Base-by-base conservation (phyloP, 2,329 filamentous ascomycete genomes). In the Beauveria pseudobassiana region DNA sequence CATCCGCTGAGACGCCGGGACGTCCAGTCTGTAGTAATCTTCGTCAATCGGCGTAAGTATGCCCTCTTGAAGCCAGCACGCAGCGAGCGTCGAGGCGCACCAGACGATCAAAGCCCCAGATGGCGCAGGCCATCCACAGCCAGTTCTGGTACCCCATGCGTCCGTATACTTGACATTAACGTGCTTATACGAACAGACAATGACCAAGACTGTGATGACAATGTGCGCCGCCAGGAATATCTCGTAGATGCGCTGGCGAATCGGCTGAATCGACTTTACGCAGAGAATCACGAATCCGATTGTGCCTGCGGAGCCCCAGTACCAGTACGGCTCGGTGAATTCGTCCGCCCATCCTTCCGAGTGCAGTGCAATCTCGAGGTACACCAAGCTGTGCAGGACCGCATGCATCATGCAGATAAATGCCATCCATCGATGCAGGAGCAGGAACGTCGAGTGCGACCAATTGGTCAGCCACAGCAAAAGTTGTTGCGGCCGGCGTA, bases 381-480 rank as follows among this genome's bases (percentile, higher is more conserved):
- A 74, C 18, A 79, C 66, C n/a, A 77, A 68, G 0, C 75, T 76
- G 68, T 84, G 82, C 0, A 83, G 51, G 9, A 76, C 67, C 0
- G 75, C 77, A 52, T 84, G 74, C 0, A 82, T 50, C 1, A 75
- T 74, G 28, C 72, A 75, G 8, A 83, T 70, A 24, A 74, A 69
- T 0, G 79, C 80, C 1, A 80, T 69, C 78, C 76, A 80, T 14
- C 78, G 75, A 66, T 82, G 79, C 1, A 81, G 69, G 1, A 80
- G 65, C 9, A 81, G 49, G 64, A 72, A 80, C 1, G 79, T 81
- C 1, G 73, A 72, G 62, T 79, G 74, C 1, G 71, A 74, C 77
- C 78, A 81, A 64, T 77, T 72, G 22, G 80, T 81, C 1, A 80
- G 46, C 69, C 74, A 78, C 0, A 82, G 72, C 0, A 81, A 71